phyloP scores from a whole-genome alignment of 2,329 filamentous ascomycete species.

The Paraconiothyrium sp. region DNA sequence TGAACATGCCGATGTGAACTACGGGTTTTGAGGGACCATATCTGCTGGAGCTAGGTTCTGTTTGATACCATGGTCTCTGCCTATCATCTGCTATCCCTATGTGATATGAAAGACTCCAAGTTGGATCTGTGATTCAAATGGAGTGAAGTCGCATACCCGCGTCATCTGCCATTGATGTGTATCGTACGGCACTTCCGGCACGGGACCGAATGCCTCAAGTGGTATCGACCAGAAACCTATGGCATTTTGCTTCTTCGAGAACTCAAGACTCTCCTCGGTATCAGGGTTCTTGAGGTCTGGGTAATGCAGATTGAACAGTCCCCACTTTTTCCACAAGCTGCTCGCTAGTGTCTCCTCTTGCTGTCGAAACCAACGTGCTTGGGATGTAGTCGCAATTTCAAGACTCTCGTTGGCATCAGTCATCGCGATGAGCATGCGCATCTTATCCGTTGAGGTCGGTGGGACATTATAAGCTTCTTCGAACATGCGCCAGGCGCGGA shows the following conservation, averaged over 20 bases:
- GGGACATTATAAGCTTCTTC: conserved; percentile 17
- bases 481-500: conserved; percentile 21
- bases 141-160: conserved; percentile 12
- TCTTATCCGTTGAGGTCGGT: conserved; percentile 10
- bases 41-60: neutral
- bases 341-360: conserved; percentile 13
- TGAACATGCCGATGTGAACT: too few species aligned
- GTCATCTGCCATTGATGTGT: conserved; percentile 8
- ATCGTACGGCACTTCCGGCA: conserved; percentile 15
- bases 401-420: neutral
- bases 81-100: neutral
- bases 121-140: conserved; percentile 14
- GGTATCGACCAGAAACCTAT: conserved; percentile 20
- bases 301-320: neutral
- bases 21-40: too few species aligned
- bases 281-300: conserved; percentile 10
- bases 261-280: conserved; percentile 12
- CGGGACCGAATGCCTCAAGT: conserved; percentile 17
- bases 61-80: neutral
- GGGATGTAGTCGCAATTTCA: conserved; percentile 12
- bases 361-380: conserved; percentile 17
- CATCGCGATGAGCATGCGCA: conserved; percentile 15
- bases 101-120: conserved; percentile 19
- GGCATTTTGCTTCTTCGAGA: conserved; percentile 17
- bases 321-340: neutral